These are phyloP conservation scores for Cokeromyces recurvatus DNA, from an alignment of 371 early-diverging fungal genomes.

Conservation along the genomic window DNA sequence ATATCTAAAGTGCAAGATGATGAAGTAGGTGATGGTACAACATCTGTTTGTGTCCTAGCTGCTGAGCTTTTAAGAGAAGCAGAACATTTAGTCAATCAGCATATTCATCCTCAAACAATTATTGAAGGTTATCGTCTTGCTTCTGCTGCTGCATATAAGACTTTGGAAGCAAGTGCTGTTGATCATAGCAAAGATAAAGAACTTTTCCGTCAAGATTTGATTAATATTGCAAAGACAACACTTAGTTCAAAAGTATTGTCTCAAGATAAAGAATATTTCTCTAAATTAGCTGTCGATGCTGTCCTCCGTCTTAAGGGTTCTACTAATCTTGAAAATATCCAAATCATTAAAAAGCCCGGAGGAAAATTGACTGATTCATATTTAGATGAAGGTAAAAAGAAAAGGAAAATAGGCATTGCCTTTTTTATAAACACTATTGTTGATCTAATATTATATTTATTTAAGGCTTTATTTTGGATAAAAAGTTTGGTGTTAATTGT, in stretches of 20 bases:
- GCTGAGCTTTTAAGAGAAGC: conserved; percentile 97
- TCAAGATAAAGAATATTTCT: conserved; percentile 96
- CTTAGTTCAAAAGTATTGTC: conserved; percentile 97
- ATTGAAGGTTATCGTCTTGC: conserved; percentile 97
- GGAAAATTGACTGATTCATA: conserved; percentile 97
- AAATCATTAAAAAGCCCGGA: conserved; percentile 98
- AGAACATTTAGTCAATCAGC: conserved; percentile 88
- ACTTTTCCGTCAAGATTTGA: conserved; percentile 80
- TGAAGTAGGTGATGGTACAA: conserved; percentile 99
- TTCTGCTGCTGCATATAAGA: conserved; percentile 79
- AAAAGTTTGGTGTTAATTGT: conserved; percentile 97
- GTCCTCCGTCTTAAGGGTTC: conserved; percentile 93
- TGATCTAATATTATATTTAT: no score
- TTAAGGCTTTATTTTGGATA: conserved; percentile 94
- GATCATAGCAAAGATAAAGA: conserved; percentile 70
- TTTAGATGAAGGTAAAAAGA: conserved; percentile 83
- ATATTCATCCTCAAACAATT: conserved; percentile 98
- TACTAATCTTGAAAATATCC: conserved; percentile 97
- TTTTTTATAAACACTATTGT: no score
- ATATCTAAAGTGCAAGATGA: conserved; percentile 99
- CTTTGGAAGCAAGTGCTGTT: conserved; percentile 81
- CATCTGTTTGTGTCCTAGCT: conserved; percentile 98
- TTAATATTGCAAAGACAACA: conserved; percentile 98
- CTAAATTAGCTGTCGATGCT: conserved; percentile 96
- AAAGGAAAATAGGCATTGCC: neutral